These are phyloP conservation scores for Hura crepitans DNA, from an alignment of 441 rosid genomes.

Conservation along the genomic window DNA sequence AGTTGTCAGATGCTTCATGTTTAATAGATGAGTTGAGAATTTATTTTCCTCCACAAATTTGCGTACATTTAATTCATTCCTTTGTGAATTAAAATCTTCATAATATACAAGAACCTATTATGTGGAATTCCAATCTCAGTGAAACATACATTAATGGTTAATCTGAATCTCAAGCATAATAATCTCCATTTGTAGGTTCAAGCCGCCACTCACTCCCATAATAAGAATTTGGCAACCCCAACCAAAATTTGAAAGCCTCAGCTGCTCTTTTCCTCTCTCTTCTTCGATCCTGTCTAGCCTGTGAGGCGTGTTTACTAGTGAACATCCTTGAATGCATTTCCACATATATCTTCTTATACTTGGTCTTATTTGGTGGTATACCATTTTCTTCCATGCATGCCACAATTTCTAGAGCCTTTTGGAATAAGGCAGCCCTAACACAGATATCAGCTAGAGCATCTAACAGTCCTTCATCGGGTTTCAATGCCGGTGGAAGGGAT, in stretches of 20 bases:
- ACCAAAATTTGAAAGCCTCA: slow-evolving; percentile 96
- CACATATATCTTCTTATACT: slow-evolving; percentile 79
- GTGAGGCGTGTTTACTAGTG: slow-evolving; percentile 92
- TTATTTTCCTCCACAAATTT: not conserved
- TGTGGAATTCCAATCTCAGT: slow-evolving; percentile 16
- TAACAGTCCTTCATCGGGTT: slow-evolving; percentile 68
- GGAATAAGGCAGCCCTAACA: slow-evolving; percentile 86
- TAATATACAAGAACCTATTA: not conserved
- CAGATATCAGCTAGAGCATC: slow-evolving; percentile 79
- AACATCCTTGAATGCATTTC: slow-evolving; percentile 98
- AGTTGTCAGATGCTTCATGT: not conserved
- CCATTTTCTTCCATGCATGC: slow-evolving; percentile 95
- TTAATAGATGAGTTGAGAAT: not conserved
- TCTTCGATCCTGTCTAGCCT: slow-evolving; percentile 72
- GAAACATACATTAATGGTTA: not conserved
- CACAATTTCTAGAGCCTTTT: slow-evolving; percentile 82
- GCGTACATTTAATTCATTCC: not conserved
- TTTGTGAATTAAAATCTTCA: slow-evolving; percentile 8
- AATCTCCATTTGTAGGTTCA: slow-evolving; percentile 35
- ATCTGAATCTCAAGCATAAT: slow-evolving; percentile 14
- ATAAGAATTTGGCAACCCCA: slow-evolving; percentile 89
- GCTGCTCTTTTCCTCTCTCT: slow-evolving; percentile 82
- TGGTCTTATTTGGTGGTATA: slow-evolving; percentile 76
- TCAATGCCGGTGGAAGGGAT: slow-evolving; percentile 42
- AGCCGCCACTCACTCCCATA: slow-evolving; percentile 79